These are phyloP conservation scores for Chlorella sp. DNA, from an alignment of 139 green algal species.

Conservation along the genomic window DNA sequence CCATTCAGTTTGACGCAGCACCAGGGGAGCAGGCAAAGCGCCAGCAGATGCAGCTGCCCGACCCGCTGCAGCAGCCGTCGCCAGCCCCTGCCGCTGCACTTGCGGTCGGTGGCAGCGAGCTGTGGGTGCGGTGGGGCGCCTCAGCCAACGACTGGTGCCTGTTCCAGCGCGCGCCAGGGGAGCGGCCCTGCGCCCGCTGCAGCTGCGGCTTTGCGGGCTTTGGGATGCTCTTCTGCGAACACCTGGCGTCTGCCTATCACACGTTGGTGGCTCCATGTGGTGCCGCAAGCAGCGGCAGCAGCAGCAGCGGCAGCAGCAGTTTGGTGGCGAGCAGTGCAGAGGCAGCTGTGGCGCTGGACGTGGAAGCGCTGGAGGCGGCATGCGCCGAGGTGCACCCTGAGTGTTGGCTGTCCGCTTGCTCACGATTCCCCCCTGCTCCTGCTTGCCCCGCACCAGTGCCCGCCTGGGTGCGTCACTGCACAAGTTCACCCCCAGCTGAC, in stretches of 20 bases:
- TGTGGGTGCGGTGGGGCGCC: neutral
- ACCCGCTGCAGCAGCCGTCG: neutral
- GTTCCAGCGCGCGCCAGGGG: neutral
- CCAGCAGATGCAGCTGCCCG: neutral
- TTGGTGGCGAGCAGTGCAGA: neutral
- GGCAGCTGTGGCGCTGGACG: neutral
- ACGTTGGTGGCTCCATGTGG: neutral
- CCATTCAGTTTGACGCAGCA: neutral
- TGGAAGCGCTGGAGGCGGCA: neutral
- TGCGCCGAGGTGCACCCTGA: neutral
- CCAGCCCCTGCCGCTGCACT: neutral
- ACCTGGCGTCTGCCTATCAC: neutral
- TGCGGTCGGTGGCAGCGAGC: neutral
- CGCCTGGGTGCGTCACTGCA: neutral
- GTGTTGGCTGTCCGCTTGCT: too few species aligned
- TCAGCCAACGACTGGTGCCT: neutral
- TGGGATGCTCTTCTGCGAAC: neutral
- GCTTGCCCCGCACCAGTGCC: neutral
- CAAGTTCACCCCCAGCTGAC: neutral
- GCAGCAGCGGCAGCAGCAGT: neutral
- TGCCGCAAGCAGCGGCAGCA: neutral
- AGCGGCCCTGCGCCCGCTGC: neutral
- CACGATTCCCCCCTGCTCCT: too few species aligned
- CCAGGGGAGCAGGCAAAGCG: neutral
- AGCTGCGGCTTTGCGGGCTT: neutral